Evolutionary conservation across 768 basidiomycete species (phyloP), one percentile per base, ranked within the genome.

Genomic region (Mycena vitilis): DNA sequence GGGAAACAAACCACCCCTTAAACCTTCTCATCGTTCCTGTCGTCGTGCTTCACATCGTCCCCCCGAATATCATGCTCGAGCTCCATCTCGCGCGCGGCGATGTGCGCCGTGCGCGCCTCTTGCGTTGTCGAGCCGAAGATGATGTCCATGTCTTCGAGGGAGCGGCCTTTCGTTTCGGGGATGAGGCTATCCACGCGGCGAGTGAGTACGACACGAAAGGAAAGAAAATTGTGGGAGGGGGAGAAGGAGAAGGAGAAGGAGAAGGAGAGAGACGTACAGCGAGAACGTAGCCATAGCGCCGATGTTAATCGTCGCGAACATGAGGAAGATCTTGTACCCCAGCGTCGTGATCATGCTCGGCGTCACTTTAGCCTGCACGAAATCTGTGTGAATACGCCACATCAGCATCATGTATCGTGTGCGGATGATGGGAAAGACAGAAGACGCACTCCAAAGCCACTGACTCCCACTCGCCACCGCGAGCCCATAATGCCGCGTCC

Each of bases 401-500:
- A 30, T 30, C 30, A 30, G 30, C 30, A 30, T 30, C n/a, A n/a
- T n/a, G n/a, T n/a, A n/a, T n/a, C n/a, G n/a, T n/a, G n/a, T n/a
- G n/a, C n/a, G n/a, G n/a, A n/a, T n/a, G n/a, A n/a, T n/a, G n/a
- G n/a, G n/a, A 55, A 11, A 34, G 18, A 38, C 25, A 45, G 0
- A 38, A 48, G 0, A 84, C 88, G 67, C 73, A 91, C 91, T 94
- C 87, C 87, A 94, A 11, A 95, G 77, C 94, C 94, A 95, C 69
- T 95, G 95, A 3, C 91, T 88, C 12, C 88, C 88, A 65, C 91
- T 90, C 0, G 91, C 95, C 9, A 88, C 79, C 0, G 92, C 86
- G 18, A 95, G 80, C 54, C 95, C 95, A 72, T 91, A 94, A 73
- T 94, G 91, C 68, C 94, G 83, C n/a, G 94, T 94, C 49, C 93